Base-by-base conservation (phyloP, 2,329 filamentous ascomycete species). In the Botrytis fabae region DNA sequence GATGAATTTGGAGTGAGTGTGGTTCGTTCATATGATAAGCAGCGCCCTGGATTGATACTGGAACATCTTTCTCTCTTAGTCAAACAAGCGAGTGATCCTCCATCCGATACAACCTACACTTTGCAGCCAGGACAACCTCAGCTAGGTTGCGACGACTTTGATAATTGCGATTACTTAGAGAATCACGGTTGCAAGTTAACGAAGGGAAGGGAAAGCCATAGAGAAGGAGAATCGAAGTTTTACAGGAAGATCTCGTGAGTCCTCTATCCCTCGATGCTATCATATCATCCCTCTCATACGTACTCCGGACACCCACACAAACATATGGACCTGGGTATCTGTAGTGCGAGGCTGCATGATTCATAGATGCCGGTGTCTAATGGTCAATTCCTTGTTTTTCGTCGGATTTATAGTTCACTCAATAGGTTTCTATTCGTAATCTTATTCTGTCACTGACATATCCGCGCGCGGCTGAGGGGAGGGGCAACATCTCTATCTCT, bases 1-100 rank as follows among this genome's bases (percentile, higher is more conserved):
- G 51, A 54, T 61, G 32, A 61, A 25, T 38, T n/a, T 61, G 59
- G 59, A 40, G 59, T 60, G 59, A 40, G 59, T 60, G 59, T 61
- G 35, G 32, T 20, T 22, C 28, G 32, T 22, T 60, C 28, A 51
- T n/a, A 54, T 54, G 25, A 54, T 54, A 28, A 54, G 51, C 51
- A 38, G 59, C 59, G 35, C 59, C 59, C 59, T 61, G 38, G 38
- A 9, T 38, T 38, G 38, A 38, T 38, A 38, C 38, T 38, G 32
- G 59, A 61, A 61, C 59, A 61, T 40, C 10, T 60, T 38, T 60
- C 57, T 38, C 57, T 61, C 40, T 25, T 22, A 16, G 59, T n/a
- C 60, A 62, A 32, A 62, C 60, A 62, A 42, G 22, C 60, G 35
- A 40, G 35, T 62, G 60, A 62, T 62, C 25, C 60, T 62, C 18